Evolutionary conservation across 352 stramenopile species (phyloP).

Genomic region (Phytopythium oedochilum): DNA sequence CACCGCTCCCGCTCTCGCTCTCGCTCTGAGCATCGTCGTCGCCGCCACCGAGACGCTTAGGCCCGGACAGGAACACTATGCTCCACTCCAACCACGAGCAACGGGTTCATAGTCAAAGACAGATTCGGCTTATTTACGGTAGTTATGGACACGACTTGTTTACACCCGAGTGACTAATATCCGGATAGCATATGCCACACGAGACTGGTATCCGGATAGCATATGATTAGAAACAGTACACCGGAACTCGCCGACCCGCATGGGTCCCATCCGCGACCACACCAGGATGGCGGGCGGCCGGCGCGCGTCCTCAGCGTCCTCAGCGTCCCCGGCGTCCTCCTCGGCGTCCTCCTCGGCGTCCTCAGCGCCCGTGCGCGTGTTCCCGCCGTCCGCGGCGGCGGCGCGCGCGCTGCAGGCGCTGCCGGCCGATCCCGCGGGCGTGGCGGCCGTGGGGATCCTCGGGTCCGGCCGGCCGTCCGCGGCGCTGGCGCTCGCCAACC

Average conservation of each 20-base stretch:
- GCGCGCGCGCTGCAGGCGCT: slow-evolving; percentile 31
- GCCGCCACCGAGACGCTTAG: neutral
- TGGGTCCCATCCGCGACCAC: too few relatives aligned
- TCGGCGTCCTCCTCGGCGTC: neutral
- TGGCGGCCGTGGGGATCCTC: slow-evolving; percentile 46
- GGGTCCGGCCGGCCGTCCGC: slow-evolving; percentile 28
- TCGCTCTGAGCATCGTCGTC: neutral
- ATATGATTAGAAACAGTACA: too few relatives aligned
- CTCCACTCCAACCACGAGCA: neutral
- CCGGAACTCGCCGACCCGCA: too few relatives aligned
- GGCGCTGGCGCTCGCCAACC: slow-evolving; percentile 51
- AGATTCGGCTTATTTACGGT: too few relatives aligned
- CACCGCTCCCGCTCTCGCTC: slow-evolving; percentile 2
- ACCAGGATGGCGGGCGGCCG: slow-evolving; percentile 1
- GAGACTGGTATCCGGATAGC: too few relatives aligned
- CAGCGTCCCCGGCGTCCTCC: neutral
- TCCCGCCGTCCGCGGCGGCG: slow-evolving; percentile 28
- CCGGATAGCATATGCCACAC: too few relatives aligned
- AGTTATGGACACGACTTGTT: too few relatives aligned
- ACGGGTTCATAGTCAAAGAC: too few relatives aligned
- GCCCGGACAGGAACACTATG: neutral
- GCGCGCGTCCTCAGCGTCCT: neutral
- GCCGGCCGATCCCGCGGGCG: slow-evolving; percentile 25
- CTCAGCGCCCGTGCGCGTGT: slow-evolving; percentile 44
- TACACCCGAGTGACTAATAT: too few relatives aligned